Conservation (phyloP, 371 early-diverging fungal species). For the Mortierella sp. region DNA sequence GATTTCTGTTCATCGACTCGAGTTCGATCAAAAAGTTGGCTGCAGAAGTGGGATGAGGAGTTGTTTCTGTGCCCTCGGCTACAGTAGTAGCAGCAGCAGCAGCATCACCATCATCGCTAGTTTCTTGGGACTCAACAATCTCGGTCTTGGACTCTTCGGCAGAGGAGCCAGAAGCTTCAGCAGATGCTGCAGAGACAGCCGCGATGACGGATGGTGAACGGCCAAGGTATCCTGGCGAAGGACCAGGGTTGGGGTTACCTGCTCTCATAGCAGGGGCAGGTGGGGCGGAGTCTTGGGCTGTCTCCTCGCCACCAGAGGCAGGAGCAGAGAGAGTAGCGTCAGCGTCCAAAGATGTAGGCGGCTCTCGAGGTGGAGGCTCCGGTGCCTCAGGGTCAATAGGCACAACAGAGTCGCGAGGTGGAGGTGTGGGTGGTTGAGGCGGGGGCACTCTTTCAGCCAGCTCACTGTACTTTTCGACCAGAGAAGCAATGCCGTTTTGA, state of each 20-base stretch:
- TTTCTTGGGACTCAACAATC: neutral
- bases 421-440: neutral
- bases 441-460: neutral
- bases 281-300: neutral
- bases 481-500: constrained; percentile 13
- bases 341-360: neutral
- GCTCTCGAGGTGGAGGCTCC: constrained; percentile 5
- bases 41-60: neutral
- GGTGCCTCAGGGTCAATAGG: neutral
- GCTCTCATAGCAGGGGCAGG: neutral
- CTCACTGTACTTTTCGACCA: constrained; percentile 28
- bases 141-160: neutral
- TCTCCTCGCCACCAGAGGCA: neutral
- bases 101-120: too few relatives aligned
- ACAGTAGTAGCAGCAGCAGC: too few relatives aligned
- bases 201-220: neutral
- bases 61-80: neutral
- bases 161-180: neutral
- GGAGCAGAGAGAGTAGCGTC: neutral
- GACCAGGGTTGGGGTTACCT: constrained; percentile 7
- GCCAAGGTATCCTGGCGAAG: constrained; percentile 5
- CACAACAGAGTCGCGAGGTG: neutral
- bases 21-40: constrained; percentile 14
- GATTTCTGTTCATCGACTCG: constrained; percentile 15
- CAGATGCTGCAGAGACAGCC: neutral